Evolutionary conservation across 768 basidiomycete species (phyloP).

Genomic region (Lyophyllum semitale): DNA sequence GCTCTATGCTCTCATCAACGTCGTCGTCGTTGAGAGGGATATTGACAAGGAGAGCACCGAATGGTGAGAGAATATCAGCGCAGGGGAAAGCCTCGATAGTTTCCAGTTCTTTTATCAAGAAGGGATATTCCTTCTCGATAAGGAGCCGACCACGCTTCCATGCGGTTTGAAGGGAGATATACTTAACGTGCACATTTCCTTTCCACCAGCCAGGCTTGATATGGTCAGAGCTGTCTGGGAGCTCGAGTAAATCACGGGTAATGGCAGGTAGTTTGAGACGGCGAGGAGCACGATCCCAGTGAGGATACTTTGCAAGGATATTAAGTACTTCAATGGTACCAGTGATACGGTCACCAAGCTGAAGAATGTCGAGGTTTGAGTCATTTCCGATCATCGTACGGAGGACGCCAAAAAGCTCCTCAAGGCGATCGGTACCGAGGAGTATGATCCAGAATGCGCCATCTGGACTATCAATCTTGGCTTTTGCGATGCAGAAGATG

Average conservation of each 20-base stretch:
- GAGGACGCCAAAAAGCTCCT: conserved; percentile 34
- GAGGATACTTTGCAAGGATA: conserved; percentile 37
- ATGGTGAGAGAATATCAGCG: background rate
- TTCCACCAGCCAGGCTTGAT: conserved; percentile 36
- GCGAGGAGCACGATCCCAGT: conserved; percentile 39
- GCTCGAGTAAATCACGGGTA: conserved; percentile 20
- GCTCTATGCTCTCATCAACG: background rate
- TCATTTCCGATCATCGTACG: conserved; percentile 31
- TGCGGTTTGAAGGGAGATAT: conserved; percentile 20
- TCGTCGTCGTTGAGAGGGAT: background rate
- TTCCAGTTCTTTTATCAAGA: background rate
- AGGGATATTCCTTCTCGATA: background rate
- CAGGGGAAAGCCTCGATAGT: background rate
- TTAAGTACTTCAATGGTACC: conserved; percentile 31
- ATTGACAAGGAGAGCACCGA: background rate
- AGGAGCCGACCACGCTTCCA: background rate
- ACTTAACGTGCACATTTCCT: conserved; percentile 27
- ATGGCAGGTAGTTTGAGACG: conserved; percentile 32
- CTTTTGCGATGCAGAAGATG: conserved; percentile 38
- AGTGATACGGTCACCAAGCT: conserved; percentile 27
- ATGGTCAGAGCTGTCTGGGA: conserved; percentile 30
- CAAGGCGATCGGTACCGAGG: conserved; percentile 37
- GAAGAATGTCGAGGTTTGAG: conserved; percentile 23
- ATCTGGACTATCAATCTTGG: conserved; percentile 31
- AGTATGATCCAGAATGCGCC: conserved; percentile 35